Evolutionary conservation across 495 filamentous ascomycete genomes (phyloP), one percentile per base, ranked within the genome.

Genomic region (Penicillium chermesinum): DNA sequence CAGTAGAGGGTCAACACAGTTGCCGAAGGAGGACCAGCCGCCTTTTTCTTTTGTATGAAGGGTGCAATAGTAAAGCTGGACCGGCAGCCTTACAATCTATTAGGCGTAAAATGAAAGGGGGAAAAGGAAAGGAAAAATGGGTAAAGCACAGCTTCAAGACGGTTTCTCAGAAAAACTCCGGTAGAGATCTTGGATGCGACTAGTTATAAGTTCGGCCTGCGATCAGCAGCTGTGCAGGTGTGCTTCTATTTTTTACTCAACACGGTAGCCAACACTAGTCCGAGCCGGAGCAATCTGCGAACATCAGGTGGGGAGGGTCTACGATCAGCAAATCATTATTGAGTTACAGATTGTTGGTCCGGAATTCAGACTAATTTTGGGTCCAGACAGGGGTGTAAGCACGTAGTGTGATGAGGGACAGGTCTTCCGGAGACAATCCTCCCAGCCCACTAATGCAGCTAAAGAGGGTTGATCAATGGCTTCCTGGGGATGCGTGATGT

Each of bases 11-110:
- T 30, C 51, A 62, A 49, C 46, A 25, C 12, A 44, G 47, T 50
- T 48, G 39, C 20, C 25, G 25, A 39, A 52, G 37, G 37, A 45
- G 34, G 41, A 49, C 50, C 38, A 46, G 38, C 36, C 47, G 40
- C 44, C 41, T 49, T 60, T 52, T 38, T n/a, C n/a, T 54, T 46
- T 37, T 57, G 58, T 67, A 52, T 25, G 20, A 38, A 48, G 13
- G 44, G 21, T 34, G 56, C 46, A 54, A 64, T 64, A 54, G 59
- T 58, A 61, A 64, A 67, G 67, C 67, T 63, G 49, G 57, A 58
- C 65, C 67, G 63, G 69, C 69, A 65, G 62, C 59, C 61, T 70
- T 58, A 41, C 46, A 48, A 20, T 49, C 36, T 48, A 57, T 49
- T 54, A 43, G 25, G 36, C 45, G 25, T 30, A 30, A 5, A 30